phyloP scores from a whole-genome alignment of 2,329 filamentous ascomycete species.

The Ophiosphaerella korrae region DNA sequence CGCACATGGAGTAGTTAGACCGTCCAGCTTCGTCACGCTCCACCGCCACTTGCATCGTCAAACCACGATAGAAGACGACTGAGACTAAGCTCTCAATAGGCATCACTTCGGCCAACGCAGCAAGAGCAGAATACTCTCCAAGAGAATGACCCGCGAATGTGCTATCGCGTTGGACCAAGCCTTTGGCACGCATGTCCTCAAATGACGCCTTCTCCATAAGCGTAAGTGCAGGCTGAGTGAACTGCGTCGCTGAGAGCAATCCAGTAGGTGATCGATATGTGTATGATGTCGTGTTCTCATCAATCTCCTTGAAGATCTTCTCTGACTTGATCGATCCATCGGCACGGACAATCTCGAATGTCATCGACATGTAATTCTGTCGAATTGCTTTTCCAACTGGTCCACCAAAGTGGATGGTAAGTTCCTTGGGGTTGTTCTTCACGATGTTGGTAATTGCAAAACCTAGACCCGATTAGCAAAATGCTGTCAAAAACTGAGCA shows the following conservation, averaged over 20 bases:
- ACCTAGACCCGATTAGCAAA: constrained; percentile 56
- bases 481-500: constrained; percentile 4
- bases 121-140: constrained; percentile 96
- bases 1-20: constrained; percentile 99
- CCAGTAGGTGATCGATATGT: constrained; percentile 96
- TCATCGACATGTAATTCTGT: constrained; percentile 99
- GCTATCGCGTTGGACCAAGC: constrained; percentile 92
- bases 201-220: constrained; percentile 99
- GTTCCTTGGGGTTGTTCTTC: constrained; percentile 98
- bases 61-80: constrained; percentile 97
- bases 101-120: constrained; percentile 96
- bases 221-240: constrained; percentile 95
- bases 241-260: constrained; percentile 94
- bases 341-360: constrained; percentile 93
- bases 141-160: constrained; percentile 98
- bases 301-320: constrained; percentile 98
- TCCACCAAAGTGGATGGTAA: constrained; percentile 97
- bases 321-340: constrained; percentile 96
- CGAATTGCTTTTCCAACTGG: constrained; percentile 96
- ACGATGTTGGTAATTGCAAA: constrained; percentile 99
- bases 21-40: constrained; percentile 91
- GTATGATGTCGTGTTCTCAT: constrained; percentile 91
- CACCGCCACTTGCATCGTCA: constrained; percentile 99
- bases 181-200: constrained; percentile 98
- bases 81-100: constrained; percentile 99